Percentiles rank a stretch among this genome's conserved stretches.
phyloP scores from a whole-genome alignment of 345 rosid species.

The Rhodamnia argentea region DNA sequence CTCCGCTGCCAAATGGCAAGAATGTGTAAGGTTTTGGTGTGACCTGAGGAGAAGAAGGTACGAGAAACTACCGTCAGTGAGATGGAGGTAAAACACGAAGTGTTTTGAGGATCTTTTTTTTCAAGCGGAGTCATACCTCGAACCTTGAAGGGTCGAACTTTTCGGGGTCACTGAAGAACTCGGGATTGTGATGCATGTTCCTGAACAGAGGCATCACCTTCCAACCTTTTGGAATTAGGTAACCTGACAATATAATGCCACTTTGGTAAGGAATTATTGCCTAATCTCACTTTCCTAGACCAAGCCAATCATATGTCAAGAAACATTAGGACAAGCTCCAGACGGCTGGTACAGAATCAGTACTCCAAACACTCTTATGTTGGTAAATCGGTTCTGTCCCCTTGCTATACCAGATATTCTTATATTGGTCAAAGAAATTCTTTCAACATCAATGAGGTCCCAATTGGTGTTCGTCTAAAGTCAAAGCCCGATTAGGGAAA shows the following conservation, averaged over 20 bases:
- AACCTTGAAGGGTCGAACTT: conserved; percentile 65
- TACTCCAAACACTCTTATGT: not conserved
- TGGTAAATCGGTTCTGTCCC: not conserved
- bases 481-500: not conserved
- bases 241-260: conserved; percentile 21
- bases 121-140: conserved; percentile 31
- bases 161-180: conserved; percentile 48
- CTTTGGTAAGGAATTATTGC: not conserved
- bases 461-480: not conserved
- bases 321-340: not conserved
- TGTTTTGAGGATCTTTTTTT: not conserved
- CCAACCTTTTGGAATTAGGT: conserved; percentile 75
- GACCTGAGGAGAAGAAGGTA: conserved; percentile 18
- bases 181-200: conserved; percentile 61
- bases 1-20: conserved; percentile 74
- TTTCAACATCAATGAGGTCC: not conserved
- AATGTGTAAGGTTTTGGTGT: conserved; percentile 53
- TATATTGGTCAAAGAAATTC: not conserved
- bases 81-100: not conserved
- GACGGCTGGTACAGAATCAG: not conserved
- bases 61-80: not conserved
- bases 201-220: conserved; percentile 80
- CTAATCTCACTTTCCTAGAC: not conserved
- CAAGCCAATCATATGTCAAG: not conserved
- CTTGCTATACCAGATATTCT: not conserved